phyloP scores from a whole-genome alignment of 2,329 filamentous ascomycete species.

The Alternaria rosae region DNA sequence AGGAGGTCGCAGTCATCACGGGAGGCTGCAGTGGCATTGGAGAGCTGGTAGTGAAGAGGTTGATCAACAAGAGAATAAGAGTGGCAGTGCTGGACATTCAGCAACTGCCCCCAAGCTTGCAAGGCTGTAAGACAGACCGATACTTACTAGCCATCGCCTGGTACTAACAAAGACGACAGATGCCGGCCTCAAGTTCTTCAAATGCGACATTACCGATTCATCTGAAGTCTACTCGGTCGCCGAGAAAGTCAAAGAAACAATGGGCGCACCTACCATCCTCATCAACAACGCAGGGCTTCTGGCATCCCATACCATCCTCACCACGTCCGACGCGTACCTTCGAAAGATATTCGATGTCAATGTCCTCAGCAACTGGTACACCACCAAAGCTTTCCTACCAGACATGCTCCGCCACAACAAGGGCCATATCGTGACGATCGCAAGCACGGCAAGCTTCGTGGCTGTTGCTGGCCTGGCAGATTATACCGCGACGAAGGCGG shows the following conservation, averaged over 20 bases:
- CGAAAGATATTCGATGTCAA: constrained; percentile 49
- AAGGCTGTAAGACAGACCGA: constrained; percentile 30
- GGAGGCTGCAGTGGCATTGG: constrained; percentile 50
- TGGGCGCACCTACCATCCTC: constrained; percentile 44
- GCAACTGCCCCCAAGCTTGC: constrained; percentile 34
- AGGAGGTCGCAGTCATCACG: constrained; percentile 48
- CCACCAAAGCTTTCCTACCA: constrained; percentile 45
- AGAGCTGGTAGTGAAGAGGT: constrained; percentile 36
- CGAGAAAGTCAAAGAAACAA: constrained; percentile 23
- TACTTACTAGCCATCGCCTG: background rate
- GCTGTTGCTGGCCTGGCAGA: constrained; percentile 59
- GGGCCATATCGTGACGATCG: constrained; percentile 65
- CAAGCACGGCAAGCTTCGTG: constrained; percentile 61
- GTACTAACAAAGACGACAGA: constrained; percentile 24
- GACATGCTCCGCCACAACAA: constrained; percentile 47
- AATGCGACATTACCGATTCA: constrained; percentile 46
- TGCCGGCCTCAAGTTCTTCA: constrained; percentile 39
- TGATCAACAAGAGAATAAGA: constrained; percentile 36
- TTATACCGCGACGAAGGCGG: constrained; percentile 62
- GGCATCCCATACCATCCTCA: constrained; percentile 40
- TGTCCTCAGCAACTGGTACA: constrained; percentile 48
- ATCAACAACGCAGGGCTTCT: constrained; percentile 50
- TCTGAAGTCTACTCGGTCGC: constrained; percentile 36
- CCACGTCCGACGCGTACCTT: constrained; percentile 39
- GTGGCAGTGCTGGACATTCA: constrained; percentile 47